These are phyloP conservation scores for Botrytis tulipae DNA, from an alignment of 2,329 filamentous ascomycete genomes.

Conservation along the genomic window DNA sequence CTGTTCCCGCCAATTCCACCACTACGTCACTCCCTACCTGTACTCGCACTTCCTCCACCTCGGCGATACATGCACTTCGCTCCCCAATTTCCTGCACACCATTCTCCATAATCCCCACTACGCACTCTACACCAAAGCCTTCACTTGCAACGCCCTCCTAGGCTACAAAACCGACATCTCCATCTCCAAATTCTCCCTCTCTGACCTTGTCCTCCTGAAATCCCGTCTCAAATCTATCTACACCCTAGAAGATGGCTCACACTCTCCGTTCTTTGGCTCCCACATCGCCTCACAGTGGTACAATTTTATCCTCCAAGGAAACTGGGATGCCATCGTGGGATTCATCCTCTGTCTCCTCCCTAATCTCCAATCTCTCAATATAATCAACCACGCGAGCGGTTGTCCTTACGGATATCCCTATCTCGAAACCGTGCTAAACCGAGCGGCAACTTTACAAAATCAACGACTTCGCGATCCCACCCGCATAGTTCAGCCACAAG, in stretches of 20 bases:
- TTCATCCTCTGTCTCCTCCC: conserved; percentile 20
- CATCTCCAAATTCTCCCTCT: not conserved
- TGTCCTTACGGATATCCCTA: conserved; percentile 20
- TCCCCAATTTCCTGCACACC: conserved; percentile 9
- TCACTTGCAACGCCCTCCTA: conserved; percentile 12
- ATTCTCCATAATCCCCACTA: conserved; percentile 7
- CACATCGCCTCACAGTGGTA: conserved; percentile 2
- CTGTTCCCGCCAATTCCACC: conserved; percentile 8
- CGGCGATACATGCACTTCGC: conserved; percentile 16
- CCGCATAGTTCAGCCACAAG: not conserved
- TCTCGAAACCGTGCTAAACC: conserved; percentile 15
- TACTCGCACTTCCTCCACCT: conserved; percentile 17
- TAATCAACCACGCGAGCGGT: conserved; percentile 18
- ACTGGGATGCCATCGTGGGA: conserved; percentile 20
- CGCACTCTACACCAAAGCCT: conserved; percentile 14
- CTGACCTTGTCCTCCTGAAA: not conserved
- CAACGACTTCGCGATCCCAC: not conserved
- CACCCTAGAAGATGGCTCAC: not conserved
- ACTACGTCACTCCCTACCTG: conserved; percentile 14
- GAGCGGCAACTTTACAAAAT: conserved; percentile 12
- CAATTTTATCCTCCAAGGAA: not conserved
- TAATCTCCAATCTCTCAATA: conserved; percentile 16
- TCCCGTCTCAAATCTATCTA: not conserved
- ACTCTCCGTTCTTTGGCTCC: not conserved
- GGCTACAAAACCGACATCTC: conserved; percentile 14